A percentile compares a stretch with the other conserved stretches of the same genome.
phyloP scores from a whole-genome alignment of 2,329 filamentous ascomycete genomes.

The Calonectria montana region DNA sequence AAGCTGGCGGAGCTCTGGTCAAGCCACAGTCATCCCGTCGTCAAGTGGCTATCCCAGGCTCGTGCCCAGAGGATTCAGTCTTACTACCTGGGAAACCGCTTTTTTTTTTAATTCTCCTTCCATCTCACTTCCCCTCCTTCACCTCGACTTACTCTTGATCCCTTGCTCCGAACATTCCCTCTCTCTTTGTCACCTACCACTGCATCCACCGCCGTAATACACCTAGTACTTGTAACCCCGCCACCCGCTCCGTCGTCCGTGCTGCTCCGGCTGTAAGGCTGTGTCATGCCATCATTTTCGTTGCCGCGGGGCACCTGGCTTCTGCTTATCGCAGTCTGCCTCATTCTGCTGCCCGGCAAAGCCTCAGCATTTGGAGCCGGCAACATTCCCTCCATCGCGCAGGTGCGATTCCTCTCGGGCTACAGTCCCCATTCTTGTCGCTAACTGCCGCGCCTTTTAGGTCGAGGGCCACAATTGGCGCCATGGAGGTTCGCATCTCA shows the following conservation, averaged over 20 bases:
- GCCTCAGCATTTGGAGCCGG: constrained; percentile 75
- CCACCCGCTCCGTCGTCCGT: constrained; percentile 25
- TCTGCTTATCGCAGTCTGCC: constrained; percentile 59
- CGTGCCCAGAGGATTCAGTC: constrained; percentile 15
- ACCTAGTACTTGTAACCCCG: constrained; percentile 25
- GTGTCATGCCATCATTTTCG: constrained; percentile 60
- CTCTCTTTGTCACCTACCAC: neutral
- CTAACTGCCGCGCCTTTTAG: constrained; percentile 51
- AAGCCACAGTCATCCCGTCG: constrained; percentile 43
- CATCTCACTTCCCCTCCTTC: neutral
- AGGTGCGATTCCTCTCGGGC: constrained; percentile 44
- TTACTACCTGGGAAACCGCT: neutral
- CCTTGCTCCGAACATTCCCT: neutral
- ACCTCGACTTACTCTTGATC: constrained; percentile 1
- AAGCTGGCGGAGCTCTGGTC: constrained; percentile 6
- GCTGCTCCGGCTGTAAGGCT: constrained; percentile 36
- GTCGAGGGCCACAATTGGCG: constrained; percentile 78
- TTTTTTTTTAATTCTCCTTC: constrained; percentile 8
- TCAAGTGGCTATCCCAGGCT: constrained; percentile 35
- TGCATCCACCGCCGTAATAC: neutral
- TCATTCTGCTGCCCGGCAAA: constrained; percentile 67
- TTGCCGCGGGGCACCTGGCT: constrained; percentile 62
- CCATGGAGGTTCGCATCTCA: constrained; percentile 65
- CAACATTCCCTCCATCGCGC: constrained; percentile 75
- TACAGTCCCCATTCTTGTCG: neutral